phyloP scores from a whole-genome alignment of 352 stramenopile genomes.

The Pythium scleroteichum region DNA sequence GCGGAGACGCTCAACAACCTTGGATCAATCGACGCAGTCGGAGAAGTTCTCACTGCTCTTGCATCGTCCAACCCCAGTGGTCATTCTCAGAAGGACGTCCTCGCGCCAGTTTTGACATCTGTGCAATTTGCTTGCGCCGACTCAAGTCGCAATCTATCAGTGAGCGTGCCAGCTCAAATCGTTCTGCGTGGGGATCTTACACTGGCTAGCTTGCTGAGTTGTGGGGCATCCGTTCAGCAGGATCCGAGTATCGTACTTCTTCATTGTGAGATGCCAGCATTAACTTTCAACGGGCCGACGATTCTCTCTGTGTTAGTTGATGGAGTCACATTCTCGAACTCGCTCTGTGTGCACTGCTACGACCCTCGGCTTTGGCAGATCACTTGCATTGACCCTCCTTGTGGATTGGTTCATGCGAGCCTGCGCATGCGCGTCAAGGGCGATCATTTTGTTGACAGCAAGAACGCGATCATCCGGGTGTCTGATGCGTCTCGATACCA shows the following conservation, averaged over 20 bases:
- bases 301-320: slow-evolving; percentile 47
- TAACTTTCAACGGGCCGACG: slow-evolving; percentile 55
- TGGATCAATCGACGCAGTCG: background rate
- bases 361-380: slow-evolving; percentile 59
- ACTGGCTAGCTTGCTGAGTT: slow-evolving; percentile 20
- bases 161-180: slow-evolving; percentile 33
- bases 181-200: slow-evolving; percentile 33
- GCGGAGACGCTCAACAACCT: background rate
- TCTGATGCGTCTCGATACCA: slow-evolving; percentile 49
- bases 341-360: slow-evolving; percentile 69
- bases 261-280: slow-evolving; percentile 55
- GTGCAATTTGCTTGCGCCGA: slow-evolving; percentile 52
- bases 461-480: slow-evolving; percentile 56
- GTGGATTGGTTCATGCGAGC: slow-evolving; percentile 37
- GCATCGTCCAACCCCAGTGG: background rate
- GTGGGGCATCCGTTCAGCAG: background rate
- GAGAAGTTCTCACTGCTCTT: background rate
- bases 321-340: slow-evolving; percentile 62
- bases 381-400: slow-evolving; percentile 41
- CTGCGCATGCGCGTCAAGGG: slow-evolving; percentile 47
- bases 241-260: slow-evolving; percentile 23
- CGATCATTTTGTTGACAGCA: slow-evolving; percentile 70
- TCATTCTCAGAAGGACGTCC: background rate
- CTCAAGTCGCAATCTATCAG: slow-evolving; percentile 39
- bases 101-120: slow-evolving; percentile 3